These are phyloP conservation scores for Ettlia oleoabundans DNA, from an alignment of 139 green algal genomes.

Conservation along the genomic window DNA sequence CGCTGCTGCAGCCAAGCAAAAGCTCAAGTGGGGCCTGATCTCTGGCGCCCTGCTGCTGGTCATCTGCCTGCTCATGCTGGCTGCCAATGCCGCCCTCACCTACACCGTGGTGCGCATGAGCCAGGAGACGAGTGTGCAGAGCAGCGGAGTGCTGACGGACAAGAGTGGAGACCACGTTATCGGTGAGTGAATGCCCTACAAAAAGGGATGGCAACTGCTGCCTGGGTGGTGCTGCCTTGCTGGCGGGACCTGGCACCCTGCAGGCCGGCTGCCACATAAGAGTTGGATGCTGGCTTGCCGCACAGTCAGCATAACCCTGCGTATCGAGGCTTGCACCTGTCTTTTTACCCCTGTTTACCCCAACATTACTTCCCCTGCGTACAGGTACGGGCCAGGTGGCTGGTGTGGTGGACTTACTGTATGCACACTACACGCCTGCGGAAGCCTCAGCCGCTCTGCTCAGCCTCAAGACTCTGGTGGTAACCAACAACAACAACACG, in stretches of 20 bases:
- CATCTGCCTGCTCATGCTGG: slow-evolving; percentile 11
- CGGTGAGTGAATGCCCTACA: slow-evolving; percentile 12
- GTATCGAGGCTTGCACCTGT: too few species aligned
- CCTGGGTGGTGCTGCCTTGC: too few species aligned
- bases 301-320: too few species aligned
- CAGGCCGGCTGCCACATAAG: too few species aligned
- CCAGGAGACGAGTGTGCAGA: background rate
- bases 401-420: background rate
- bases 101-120: background rate
- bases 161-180: background rate
- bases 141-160: background rate
- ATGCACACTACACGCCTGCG: background rate
- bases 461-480: background rate
- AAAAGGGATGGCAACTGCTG: too few species aligned
- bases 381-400: background rate
- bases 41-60: background rate
- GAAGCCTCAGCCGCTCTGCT: background rate
- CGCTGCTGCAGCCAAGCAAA: slow-evolving; percentile 6
- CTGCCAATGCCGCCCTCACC: slow-evolving; percentile 3
- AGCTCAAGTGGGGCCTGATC: slow-evolving; percentile 6
- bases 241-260: too few species aligned
- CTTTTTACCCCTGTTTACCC: too few species aligned
- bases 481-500: background rate
- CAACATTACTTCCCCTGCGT: background rate
- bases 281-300: too few species aligned